phyloP scores from a whole-genome alignment of 1,139 yeast species.

The Torulaspora pretoriensis region DNA sequence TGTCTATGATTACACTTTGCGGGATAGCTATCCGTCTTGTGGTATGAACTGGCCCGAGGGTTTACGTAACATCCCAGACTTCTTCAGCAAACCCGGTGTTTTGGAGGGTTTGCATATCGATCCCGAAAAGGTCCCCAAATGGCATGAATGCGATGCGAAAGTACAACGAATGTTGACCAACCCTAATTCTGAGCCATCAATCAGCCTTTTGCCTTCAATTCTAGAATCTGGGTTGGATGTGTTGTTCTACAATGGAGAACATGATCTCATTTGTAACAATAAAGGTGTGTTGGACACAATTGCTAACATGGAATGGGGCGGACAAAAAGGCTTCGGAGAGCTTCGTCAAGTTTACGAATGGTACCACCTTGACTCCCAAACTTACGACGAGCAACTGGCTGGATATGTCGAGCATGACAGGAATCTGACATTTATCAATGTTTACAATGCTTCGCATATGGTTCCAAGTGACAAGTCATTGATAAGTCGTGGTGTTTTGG shows the following conservation, averaged over 20 bases:
- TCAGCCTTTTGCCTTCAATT: conserved; percentile 60
- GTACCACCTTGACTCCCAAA: conserved; percentile 52
- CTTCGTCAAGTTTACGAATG: conserved; percentile 43
- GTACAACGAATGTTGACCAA: conserved; percentile 57
- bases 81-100: conserved; percentile 54
- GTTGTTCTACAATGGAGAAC: conserved; percentile 78
- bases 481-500: conserved; percentile 65
- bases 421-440: conserved; percentile 71
- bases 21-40: conserved; percentile 77
- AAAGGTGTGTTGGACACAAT: conserved; percentile 70
- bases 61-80: conserved; percentile 53
- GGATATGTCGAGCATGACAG: conserved; percentile 58
- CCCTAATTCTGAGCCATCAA: conserved; percentile 53
- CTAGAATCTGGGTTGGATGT: conserved; percentile 55
- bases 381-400: conserved; percentile 42
- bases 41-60: conserved; percentile 95
- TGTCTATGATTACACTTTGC: conserved; percentile 72
- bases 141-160: conserved; percentile 72
- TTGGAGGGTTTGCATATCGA: conserved; percentile 55
- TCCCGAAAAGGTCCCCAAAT: conserved; percentile 34
- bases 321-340: conserved; percentile 52
- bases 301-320: conserved; percentile 62
- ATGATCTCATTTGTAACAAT: conserved; percentile 85
- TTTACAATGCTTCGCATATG: conserved; percentile 86
- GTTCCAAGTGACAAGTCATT: conserved; percentile 83